phyloP scores from a whole-genome alignment of 495 filamentous ascomycete genomes.

The Ramalina peruviana region DNA sequence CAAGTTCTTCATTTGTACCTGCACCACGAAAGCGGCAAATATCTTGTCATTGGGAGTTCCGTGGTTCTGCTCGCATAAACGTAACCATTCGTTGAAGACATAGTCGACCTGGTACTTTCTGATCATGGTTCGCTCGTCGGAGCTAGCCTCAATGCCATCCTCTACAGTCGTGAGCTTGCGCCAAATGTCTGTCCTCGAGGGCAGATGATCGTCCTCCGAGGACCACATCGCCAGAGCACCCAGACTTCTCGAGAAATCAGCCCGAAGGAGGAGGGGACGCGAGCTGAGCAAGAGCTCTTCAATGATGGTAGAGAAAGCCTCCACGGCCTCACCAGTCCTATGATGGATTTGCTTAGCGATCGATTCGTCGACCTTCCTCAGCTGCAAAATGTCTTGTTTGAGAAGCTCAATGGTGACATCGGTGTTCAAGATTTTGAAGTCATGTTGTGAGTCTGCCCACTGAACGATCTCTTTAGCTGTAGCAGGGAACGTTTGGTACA shows the following conservation, averaged over 20 bases:
- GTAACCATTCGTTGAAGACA: conserved; percentile 86
- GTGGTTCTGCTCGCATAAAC: conserved; percentile 54
- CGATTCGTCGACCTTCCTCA: conserved; percentile 64
- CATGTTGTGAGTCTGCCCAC: conserved; percentile 53
- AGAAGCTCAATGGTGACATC: conserved; percentile 65
- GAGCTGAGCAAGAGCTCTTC: conserved; percentile 66
- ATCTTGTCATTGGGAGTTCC: conserved; percentile 54
- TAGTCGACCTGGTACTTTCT: conserved; percentile 81
- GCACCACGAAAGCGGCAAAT: conserved; percentile 64
- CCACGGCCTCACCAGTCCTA: conserved; percentile 52
- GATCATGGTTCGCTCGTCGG: conserved; percentile 35
- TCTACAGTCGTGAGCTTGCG: conserved; percentile 57
- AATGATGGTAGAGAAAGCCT: conserved; percentile 62
- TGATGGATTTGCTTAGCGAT: conserved; percentile 55
- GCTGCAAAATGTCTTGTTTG: conserved; percentile 57
- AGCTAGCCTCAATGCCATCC: conserved; percentile 25
- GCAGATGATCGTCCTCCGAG: conserved; percentile 50
- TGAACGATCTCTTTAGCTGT: conserved; percentile 64
- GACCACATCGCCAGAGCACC: conserved; percentile 77
- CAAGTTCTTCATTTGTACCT: conserved; percentile 59
- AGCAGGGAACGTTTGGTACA: conserved; percentile 63
- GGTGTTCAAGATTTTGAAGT: conserved; percentile 65
- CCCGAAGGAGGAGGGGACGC: conserved; percentile 56
- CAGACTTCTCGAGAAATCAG: conserved; percentile 74
- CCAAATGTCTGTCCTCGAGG: conserved; percentile 48